Evolutionary conservation across 2,329 filamentous ascomycete species (phyloP), one percentile per base, ranked within the genome.

Genomic region (Xylaria sp.): DNA sequence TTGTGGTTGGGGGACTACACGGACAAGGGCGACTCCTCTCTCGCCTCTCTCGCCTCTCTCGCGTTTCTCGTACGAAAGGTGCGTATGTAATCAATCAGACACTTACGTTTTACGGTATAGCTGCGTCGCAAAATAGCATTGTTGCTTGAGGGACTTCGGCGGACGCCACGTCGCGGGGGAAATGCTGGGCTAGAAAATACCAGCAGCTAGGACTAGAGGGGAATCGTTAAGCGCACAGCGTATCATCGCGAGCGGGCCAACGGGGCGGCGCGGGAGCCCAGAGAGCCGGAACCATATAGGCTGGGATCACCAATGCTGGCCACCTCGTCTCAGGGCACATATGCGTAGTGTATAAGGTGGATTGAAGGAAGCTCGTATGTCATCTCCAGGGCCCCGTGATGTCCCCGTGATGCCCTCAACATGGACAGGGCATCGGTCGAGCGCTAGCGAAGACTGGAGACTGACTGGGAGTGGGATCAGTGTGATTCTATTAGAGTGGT

Each of bases 241-340:
- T 67, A 51, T 44, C 63, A 63, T 62, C 27, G 40, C 43, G 31
- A 56, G 59, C 43, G 55, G 68, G 62, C 60, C 44, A 62, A 63
- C 63, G 48, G 69, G 67, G 70, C 68, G 68, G 68, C 68, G 63
- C 67, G 66, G 67, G 67, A 63, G 67, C 67, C 67, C 69, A 66
- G 58, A 55, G 66, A 52, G 49, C 62, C 66, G 68, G 69, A 65
- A 68, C 67, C 40, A 56, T 58, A 49, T 54, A 52, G 48, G 29
- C 53, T 51, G 46, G 46, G 44, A 63, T 66, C 41, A 54, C 33
- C 55, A 56, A 27, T 37, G 41, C 17, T 41, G 35, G 55, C 46
- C 38, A 41, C 17, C 38, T 44, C 43, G 44, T 47, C 44, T 57
- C 54, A 10, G 44, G 17, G 19, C 8, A 35, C 13, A 35, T n/a